Evolutionary conservation across 1,139 yeast genomes (phyloP).

Genomic region (Saccharomyces hybrid): DNA sequence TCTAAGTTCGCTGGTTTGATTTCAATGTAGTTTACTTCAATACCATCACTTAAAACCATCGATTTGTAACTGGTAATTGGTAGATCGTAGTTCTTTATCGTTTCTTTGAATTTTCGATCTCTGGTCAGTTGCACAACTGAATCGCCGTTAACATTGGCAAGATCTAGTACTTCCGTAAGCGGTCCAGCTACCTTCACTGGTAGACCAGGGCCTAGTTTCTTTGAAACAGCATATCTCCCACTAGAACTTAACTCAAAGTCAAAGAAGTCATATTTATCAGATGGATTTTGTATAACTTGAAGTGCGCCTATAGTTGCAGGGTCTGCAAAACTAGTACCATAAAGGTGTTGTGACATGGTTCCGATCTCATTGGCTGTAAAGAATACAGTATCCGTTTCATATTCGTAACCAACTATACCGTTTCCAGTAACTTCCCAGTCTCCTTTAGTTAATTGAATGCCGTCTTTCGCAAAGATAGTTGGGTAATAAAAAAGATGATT

Average conservation of each 20-base stretch:
- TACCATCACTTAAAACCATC: slow-evolving; percentile 40
- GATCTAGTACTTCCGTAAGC: slow-evolving; percentile 17
- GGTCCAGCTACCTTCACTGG: slow-evolving; percentile 26
- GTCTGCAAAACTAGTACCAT: slow-evolving; percentile 35
- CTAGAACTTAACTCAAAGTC: slow-evolving; percentile 26
- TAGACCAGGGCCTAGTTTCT: slow-evolving; percentile 22
- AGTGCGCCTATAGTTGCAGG: slow-evolving; percentile 5
- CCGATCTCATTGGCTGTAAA: slow-evolving; percentile 54
- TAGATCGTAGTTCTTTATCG: slow-evolving; percentile 36
- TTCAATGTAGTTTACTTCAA: slow-evolving; percentile 61
- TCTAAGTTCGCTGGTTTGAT: slow-evolving; percentile 67
- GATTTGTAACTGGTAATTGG: slow-evolving; percentile 51
- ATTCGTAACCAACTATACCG: slow-evolving; percentile 50
- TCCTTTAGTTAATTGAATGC: slow-evolving; percentile 48
- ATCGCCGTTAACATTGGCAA: slow-evolving; percentile 8
- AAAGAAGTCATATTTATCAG: slow-evolving; percentile 17
- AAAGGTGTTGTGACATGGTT: slow-evolving; percentile 51
- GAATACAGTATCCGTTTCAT: slow-evolving; percentile 46
- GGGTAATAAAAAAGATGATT: slow-evolving; percentile 66
- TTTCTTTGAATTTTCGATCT: slow-evolving; percentile 31
- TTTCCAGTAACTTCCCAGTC: slow-evolving; percentile 62
- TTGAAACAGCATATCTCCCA: slow-evolving; percentile 26
- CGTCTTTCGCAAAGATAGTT: slow-evolving; percentile 38
- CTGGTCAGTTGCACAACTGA: slow-evolving; percentile 17
- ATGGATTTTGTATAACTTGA: slow-evolving; percentile 20